Evolutionary conservation across 1,284 basidiomycete species (phyloP), one percentile per base, ranked within the genome.

Genomic region (Trametes sp.): DNA sequence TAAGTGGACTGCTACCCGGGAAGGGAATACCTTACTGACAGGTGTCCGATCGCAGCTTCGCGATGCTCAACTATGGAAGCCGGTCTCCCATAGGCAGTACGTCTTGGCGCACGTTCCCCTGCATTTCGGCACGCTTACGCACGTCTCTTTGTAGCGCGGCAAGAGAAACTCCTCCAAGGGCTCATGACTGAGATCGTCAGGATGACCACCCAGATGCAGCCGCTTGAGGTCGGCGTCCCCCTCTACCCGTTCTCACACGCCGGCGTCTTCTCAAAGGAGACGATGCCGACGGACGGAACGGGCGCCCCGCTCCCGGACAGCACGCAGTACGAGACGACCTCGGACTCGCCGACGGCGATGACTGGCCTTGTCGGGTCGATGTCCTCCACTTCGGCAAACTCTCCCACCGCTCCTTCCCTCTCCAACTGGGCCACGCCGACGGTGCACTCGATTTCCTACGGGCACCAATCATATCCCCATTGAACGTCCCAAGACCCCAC

Each of bases 141-240:
- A 42, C 36, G 65, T 42, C 59, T 53, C 19, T 58, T 33, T 44
- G 21, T 66, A 93, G 90, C 85, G 46, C 90, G 91, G 29, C 92
- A 93, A 77, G 91, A 93, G 74, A 85, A 84, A 66, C 78, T 94
- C 21, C 80, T 94, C n/a, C 91, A 93, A 70, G 90, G 88, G 2
- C 80, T 93, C 38, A 93, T 94, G 92, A 81, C 85, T 50, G 92
- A 93, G 73, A 93, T 93, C 64, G 86, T 93, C n/a, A 82, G 87
- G 58, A 84, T 92, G 80, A 93, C 92, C 16, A 85, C 83, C 21
- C 90, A 93, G 74, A 87, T 88, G 70, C 85, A 85, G 65, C 90
- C 92, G 16, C 80, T 93, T 38, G 86, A 92, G 73, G 87, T 92
- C 60, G 88, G 88, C 31, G 81, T 92, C 23, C 91, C 92, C 1